Conservation (phyloP, 2,329 filamentous ascomycete species). For the Pseudocercospora pini-densiflorae region DNA sequence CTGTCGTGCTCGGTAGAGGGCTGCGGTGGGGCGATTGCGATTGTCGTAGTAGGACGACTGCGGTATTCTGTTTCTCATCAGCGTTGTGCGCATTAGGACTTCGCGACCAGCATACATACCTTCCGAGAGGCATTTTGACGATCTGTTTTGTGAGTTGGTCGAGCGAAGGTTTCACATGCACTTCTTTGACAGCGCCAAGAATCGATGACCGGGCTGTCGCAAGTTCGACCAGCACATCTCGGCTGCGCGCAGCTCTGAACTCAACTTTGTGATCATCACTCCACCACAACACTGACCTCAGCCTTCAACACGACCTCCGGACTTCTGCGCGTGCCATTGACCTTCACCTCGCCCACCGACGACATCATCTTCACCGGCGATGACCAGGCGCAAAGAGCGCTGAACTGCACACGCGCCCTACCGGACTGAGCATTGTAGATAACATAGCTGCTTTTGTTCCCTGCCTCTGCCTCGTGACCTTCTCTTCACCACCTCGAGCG, state of each 20-base stretch:
- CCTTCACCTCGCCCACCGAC: not conserved
- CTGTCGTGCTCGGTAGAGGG: constrained; percentile 86
- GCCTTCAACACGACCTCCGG: not conserved
- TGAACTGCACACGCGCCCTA: constrained; percentile 15
- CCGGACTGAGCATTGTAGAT: constrained; percentile 27
- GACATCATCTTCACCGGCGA: constrained; percentile 14
- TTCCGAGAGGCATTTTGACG: constrained; percentile 31
- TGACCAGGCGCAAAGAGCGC: constrained; percentile 17
- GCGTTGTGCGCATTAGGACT: not conserved
- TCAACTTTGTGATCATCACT: constrained; percentile 9
- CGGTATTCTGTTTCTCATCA: constrained; percentile 49
- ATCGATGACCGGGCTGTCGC: not conserved
- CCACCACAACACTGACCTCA: not conserved
- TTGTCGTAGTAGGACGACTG: constrained; percentile 90
- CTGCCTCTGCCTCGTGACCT: constrained; percentile 27
- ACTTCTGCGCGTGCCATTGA: constrained; percentile 9
- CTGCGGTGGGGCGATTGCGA: constrained; percentile 80
- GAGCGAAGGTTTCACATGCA: constrained; percentile 13
- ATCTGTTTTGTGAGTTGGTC: not conserved
- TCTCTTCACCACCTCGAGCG: constrained; percentile 16
- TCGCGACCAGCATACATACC: constrained; percentile 14
- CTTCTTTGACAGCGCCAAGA: not conserved
- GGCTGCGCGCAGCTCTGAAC: constrained; percentile 4
- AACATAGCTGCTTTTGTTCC: constrained; percentile 32
- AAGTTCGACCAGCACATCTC: not conserved